Percentiles rank a stretch among this genome's conserved stretches.
These are phyloP conservation scores for Pythium sukuiense DNA, from an alignment of 352 stramenopile genomes.

Conservation along the genomic window DNA sequence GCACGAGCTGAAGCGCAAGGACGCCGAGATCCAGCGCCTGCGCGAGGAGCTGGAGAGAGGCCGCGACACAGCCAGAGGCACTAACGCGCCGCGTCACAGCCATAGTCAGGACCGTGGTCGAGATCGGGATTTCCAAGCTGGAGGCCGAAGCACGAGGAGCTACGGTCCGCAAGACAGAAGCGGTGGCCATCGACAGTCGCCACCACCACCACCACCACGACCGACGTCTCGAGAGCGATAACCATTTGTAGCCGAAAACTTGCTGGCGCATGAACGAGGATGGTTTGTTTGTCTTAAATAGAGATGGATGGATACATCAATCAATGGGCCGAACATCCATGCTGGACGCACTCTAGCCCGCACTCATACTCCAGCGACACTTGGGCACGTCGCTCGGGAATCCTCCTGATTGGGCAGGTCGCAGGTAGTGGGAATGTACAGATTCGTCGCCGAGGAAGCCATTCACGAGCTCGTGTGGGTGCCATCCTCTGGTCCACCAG, in stretches of 20 bases:
- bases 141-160: not conserved
- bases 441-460: not conserved
- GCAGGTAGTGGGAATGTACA: not conserved
- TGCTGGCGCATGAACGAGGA: not conserved
- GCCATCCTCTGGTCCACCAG: conserved; percentile 41
- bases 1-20: conserved; percentile 75
- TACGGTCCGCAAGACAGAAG: not conserved
- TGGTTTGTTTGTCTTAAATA: conserved; percentile 31
- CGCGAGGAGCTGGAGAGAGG: conserved; percentile 42
- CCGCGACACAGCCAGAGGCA: not conserved
- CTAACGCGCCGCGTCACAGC: not conserved
- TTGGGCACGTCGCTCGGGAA: not conserved
- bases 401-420: not conserved
- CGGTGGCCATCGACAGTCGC: not conserved
- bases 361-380: not conserved
- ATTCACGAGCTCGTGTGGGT: conserved; percentile 26
- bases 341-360: not conserved
- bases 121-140: not conserved
- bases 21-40: conserved; percentile 73
- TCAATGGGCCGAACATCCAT: not conserved
- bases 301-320: conserved; percentile 21
- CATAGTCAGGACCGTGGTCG: not conserved
- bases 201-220: not conserved
- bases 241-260: not conserved
- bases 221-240: not conserved